Conservation (phyloP, 805 yeast species). For the Wickerhamomyces subpelliculosus region DNA sequence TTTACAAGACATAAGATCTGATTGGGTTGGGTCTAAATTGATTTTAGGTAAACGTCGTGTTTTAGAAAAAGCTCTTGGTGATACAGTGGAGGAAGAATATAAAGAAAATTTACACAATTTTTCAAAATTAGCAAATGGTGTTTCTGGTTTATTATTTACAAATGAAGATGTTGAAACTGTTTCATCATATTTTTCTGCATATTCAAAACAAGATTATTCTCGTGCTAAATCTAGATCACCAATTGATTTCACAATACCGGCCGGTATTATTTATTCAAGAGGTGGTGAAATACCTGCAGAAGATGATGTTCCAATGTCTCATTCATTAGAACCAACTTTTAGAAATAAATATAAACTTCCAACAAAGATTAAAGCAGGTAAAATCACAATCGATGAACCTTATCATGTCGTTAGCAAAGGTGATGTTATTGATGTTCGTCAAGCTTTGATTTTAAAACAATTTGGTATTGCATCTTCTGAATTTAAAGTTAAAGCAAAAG, state of each 20-base stretch:
- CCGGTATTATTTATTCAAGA: constrained; percentile 86
- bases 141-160: constrained; percentile 84
- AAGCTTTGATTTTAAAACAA: constrained; percentile 86
- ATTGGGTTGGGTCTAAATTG: constrained; percentile 88
- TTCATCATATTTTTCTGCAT: constrained; percentile 76
- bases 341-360: constrained; percentile 89
- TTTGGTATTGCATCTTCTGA: constrained; percentile 94
- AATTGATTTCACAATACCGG: constrained; percentile 77
- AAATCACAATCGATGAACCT: constrained; percentile 69
- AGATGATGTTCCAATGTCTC: constrained; percentile 96
- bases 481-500: constrained; percentile 75
- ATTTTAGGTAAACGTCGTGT: constrained; percentile 91
- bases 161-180: constrained; percentile 87
- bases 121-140: constrained; percentile 59
- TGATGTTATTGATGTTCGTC: constrained; percentile 77
- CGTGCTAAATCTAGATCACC: constrained; percentile 87
- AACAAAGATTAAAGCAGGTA: constrained; percentile 84
- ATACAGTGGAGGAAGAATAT: constrained; percentile 82
- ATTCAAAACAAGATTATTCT: constrained; percentile 74
- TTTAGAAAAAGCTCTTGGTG: constrained; percentile 87
- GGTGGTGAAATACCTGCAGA: constrained; percentile 89
- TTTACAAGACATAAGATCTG: constrained; percentile 83
- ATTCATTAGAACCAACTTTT: constrained; percentile 88
- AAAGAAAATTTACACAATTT: constrained; percentile 74
- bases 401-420: constrained; percentile 77